Evolutionary conservation across 1,284 basidiomycete genomes (phyloP).

Genomic region (Pseudozyma flocculosa): DNA sequence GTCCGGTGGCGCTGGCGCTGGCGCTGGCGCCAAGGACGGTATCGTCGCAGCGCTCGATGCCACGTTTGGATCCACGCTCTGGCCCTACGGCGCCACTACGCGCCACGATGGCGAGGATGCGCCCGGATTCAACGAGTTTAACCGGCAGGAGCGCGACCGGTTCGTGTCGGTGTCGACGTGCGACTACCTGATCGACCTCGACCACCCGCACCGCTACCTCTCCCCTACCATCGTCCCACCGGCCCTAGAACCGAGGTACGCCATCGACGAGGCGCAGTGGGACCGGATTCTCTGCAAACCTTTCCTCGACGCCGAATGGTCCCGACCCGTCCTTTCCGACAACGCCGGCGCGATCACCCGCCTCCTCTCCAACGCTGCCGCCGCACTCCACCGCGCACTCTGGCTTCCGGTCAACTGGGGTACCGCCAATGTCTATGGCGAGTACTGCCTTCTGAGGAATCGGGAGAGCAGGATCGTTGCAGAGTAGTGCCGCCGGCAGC

Average conservation of each 20-base stretch:
- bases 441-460: slow-evolving; percentile 44
- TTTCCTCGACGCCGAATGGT: slow-evolving; percentile 49
- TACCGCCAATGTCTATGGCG: slow-evolving; percentile 37
- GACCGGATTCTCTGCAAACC: slow-evolving; percentile 34
- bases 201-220: slow-evolving; percentile 28
- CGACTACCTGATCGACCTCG: slow-evolving; percentile 53
- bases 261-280: slow-evolving; percentile 21
- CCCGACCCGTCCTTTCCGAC: slow-evolving; percentile 12
- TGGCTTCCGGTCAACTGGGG: too few species aligned
- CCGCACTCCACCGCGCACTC: too few species aligned
- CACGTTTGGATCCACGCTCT: slow-evolving; percentile 60
- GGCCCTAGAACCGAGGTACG: slow-evolving; percentile 35
- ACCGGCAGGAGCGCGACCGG: slow-evolving; percentile 73
- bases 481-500: too few species aligned
- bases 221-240: too few species aligned
- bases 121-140: slow-evolving; percentile 88
- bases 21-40: neutral
- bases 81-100: slow-evolving; percentile 63
- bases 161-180: slow-evolving; percentile 66
- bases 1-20: neutral
- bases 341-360: neutral
- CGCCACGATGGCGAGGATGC: slow-evolving; percentile 66
- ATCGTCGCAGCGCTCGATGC: slow-evolving; percentile 15
- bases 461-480: slow-evolving; percentile 8
- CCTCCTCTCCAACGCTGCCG: slow-evolving; percentile 14